Percentiles rank a stretch among this genome's conserved stretches.
These are phyloP conservation scores for Paraphoma sp. DNA, from an alignment of 2,329 filamentous ascomycete species.

Conservation along the genomic window DNA sequence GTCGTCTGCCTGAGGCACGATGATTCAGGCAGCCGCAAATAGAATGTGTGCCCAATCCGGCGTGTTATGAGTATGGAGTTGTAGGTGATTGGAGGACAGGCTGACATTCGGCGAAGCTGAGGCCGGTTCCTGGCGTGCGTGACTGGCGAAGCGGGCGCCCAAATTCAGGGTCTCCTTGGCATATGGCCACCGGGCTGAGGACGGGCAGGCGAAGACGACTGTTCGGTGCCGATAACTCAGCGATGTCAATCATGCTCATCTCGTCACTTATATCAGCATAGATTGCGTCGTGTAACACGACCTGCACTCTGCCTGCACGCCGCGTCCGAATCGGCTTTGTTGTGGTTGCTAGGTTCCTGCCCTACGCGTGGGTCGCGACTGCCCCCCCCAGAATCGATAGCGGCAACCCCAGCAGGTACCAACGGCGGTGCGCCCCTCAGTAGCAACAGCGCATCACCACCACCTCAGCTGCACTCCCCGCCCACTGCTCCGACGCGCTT, in stretches of 20 bases:
- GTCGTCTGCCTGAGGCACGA: neutral
- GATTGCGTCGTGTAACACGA: neutral
- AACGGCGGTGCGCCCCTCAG: constrained; percentile 11
- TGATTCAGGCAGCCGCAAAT: neutral
- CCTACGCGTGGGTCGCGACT: constrained; percentile 1
- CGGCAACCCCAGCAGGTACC: constrained; percentile 24
- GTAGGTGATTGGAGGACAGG: neutral
- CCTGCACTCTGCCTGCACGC: neutral
- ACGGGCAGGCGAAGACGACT: neutral
- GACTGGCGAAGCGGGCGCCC: neutral
- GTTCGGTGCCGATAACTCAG: neutral
- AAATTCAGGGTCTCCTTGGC: constrained; percentile 5
- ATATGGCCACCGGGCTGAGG: neutral
- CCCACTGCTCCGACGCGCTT: constrained; percentile 10
- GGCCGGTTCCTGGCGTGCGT: neutral
- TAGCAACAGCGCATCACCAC: constrained; percentile 19
- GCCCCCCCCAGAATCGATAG: constrained; percentile 15
- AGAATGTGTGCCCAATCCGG: neutral
- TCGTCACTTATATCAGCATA: neutral
- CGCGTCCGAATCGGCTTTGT: constrained; percentile 5
- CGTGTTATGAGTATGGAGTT: neutral
- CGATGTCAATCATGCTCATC: neutral
- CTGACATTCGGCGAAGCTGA: neutral
- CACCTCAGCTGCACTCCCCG: constrained; percentile 3
- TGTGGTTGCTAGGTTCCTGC: neutral